Evolutionary conservation across 106 monocot genomes (phyloP).

Genomic region (Dioscorea zingiberensis): DNA sequence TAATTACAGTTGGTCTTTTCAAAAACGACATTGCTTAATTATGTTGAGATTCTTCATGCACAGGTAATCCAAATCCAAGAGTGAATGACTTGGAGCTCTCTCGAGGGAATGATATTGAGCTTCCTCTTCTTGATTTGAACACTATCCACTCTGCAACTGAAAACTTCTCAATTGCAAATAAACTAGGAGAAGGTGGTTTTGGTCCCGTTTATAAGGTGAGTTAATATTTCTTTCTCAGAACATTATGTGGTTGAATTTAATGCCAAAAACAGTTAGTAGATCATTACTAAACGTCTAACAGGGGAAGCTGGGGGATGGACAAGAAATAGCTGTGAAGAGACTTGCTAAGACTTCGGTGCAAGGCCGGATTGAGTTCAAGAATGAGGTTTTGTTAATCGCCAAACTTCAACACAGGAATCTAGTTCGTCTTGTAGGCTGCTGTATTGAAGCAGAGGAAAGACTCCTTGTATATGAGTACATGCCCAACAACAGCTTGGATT

Average conservation of each 20-base stretch:
- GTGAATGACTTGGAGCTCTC: too few relatives aligned
- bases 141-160: not conserved
- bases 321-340: not conserved
- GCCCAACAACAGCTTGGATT: not conserved
- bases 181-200: constrained; percentile 15
- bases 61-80: not conserved
- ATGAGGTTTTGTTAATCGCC: not conserved
- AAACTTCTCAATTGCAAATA: constrained; percentile 1
- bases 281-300: not conserved
- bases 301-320: not conserved
- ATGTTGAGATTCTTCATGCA: too few relatives aligned
- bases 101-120: too few relatives aligned
- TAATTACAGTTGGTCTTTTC: too few relatives aligned
- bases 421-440: not conserved
- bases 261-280: too few relatives aligned
- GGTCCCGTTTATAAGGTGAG: too few relatives aligned
- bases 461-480: not conserved
- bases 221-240: too few relatives aligned
- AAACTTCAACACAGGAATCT: constrained; percentile 1
- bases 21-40: too few relatives aligned
- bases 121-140: too few relatives aligned
- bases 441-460: not conserved
- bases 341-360: not conserved
- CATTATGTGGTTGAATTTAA: too few relatives aligned
- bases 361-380: not conserved